A percentile compares a stretch with the other conserved stretches of the same genome.
Conservation (phyloP, 345 rosid species). For the Populus tremula region DNA sequence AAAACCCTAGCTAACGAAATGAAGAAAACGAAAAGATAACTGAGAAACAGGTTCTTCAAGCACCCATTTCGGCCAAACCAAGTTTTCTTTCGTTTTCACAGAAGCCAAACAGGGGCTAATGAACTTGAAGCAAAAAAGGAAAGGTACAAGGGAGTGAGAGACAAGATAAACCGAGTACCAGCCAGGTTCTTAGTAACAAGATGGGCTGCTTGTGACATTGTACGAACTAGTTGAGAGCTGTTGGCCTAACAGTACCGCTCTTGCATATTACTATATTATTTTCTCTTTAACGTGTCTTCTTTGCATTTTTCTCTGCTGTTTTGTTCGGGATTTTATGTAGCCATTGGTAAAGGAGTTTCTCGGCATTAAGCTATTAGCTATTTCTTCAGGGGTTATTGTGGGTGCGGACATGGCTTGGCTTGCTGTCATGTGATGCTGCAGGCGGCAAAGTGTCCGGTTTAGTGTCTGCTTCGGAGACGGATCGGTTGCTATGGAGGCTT, state of each 20-base stretch:
- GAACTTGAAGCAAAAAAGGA: background rate
- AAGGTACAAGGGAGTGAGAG: background rate
- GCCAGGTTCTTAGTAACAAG: constrained; percentile 23
- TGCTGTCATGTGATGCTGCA: background rate
- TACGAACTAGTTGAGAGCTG: background rate
- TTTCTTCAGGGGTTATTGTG: background rate
- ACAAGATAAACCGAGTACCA: constrained; percentile 16
- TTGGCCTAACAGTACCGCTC: background rate
- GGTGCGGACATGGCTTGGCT: background rate
- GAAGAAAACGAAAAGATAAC: background rate
- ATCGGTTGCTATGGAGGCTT: background rate
- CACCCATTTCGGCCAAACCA: background rate
- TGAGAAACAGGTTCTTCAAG: background rate
- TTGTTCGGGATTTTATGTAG: background rate
- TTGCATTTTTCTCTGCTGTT: background rate
- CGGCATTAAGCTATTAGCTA: background rate
- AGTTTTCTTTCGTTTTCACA: background rate
- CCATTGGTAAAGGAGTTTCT: constrained; percentile 28
- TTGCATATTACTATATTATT: constrained; percentile 14
- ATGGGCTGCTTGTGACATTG: constrained; percentile 36
- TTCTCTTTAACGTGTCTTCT: background rate
- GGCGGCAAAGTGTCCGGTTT: background rate
- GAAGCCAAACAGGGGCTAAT: background rate
- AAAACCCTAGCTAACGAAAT: background rate
- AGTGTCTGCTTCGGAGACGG: background rate